Percentiles rank a stretch among this genome's conserved stretches.
These are phyloP conservation scores for Dioszegia hungarica DNA, from an alignment of 768 basidiomycete species.

Conservation along the genomic window DNA sequence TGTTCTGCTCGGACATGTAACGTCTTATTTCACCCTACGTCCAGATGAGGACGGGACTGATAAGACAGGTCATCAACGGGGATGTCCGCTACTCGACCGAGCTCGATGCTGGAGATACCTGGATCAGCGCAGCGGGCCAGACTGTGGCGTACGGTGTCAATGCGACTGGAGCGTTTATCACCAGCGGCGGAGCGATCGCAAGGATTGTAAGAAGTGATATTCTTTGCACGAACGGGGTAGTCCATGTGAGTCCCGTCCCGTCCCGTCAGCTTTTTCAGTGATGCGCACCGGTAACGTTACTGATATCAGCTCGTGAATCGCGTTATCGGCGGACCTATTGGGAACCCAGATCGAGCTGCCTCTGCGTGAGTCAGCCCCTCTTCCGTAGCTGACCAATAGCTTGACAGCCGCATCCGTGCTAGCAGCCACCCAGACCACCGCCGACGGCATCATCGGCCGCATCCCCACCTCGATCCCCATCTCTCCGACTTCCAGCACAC, in stretches of 20 bases:
- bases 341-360: background rate
- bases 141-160: constrained; percentile 18
- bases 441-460: background rate
- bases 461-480: background rate
- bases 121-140: constrained; percentile 20
- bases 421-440: background rate
- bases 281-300: background rate
- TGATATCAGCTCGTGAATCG: background rate
- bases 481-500: background rate
- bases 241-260: constrained; percentile 28
- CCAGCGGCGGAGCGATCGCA: background rate
- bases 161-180: constrained; percentile 17
- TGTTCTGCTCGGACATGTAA: constrained; percentile 26
- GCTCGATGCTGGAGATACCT: constrained; percentile 10
- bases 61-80: constrained; percentile 23
- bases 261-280: background rate
- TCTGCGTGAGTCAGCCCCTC: background rate
- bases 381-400: background rate
- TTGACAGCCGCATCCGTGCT: background rate
- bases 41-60: background rate
- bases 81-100: constrained; percentile 20
- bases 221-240: constrained; percentile 25
- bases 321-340: background rate
- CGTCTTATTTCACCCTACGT: too few relatives aligned
- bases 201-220: constrained; percentile 23